These are phyloP conservation scores for Stephania cephalantha DNA, from an alignment of 164 flowering plant genomes.

Conservation along the genomic window DNA sequence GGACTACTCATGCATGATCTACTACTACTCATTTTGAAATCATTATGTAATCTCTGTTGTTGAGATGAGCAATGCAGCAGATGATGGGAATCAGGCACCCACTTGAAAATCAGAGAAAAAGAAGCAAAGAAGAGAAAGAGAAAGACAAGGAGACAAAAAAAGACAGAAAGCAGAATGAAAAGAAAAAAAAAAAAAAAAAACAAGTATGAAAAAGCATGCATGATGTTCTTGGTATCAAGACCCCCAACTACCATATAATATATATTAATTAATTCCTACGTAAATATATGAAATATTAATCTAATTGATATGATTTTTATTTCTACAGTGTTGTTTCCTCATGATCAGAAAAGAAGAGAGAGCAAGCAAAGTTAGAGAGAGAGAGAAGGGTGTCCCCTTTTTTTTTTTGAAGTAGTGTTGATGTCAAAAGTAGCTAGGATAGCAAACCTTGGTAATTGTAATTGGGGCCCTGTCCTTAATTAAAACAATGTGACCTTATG, in stretches of 20 bases:
- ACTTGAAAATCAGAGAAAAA: conserved; percentile 38
- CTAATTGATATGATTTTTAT: conserved; percentile 28
- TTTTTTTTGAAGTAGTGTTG: background rate
- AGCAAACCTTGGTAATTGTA: conserved; percentile 44
- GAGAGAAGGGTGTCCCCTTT: conserved; percentile 15
- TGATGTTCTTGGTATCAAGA: conserved; percentile 28
- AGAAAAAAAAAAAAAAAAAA: conserved; percentile 48
- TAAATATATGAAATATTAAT: conserved; percentile 57
- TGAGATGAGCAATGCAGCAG: background rate
- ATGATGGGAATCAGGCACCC: conserved; percentile 56
- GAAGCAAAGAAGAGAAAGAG: conserved; percentile 13
- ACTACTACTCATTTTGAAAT: conserved; percentile 52
- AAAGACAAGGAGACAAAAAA: conserved; percentile 15
- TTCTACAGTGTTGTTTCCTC: background rate
- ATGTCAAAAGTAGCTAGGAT: conserved; percentile 22
- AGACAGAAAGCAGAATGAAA: conserved; percentile 30
- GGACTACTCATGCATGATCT: background rate
- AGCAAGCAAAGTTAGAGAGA: conserved; percentile 16
- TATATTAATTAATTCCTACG: conserved; percentile 26
- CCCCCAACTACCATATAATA: conserved; percentile 37
- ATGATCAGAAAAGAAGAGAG: background rate
- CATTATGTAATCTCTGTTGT: conserved; percentile 20
- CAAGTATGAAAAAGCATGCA: conserved; percentile 22
- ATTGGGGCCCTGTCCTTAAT: conserved; percentile 29
- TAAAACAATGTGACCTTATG: conserved; percentile 10